These are phyloP conservation scores for Vitis hybrid DNA, from an alignment of 177 flowering plant species.

Conservation along the genomic window DNA sequence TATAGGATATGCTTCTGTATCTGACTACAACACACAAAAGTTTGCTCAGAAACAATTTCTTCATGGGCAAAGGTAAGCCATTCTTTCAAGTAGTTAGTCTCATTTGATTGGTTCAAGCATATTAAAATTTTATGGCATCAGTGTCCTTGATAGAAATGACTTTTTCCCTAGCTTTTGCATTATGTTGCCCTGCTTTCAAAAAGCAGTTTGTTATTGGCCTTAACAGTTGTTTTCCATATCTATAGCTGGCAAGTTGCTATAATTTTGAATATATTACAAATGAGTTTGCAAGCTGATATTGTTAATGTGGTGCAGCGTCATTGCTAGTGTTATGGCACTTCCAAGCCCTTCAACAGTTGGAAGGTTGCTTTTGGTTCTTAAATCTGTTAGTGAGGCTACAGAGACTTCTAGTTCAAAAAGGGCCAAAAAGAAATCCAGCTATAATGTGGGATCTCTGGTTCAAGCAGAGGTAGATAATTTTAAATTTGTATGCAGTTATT, in stretches of 20 bases:
- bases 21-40: conserved; percentile 84
- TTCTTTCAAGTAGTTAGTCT: not conserved
- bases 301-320: conserved; percentile 45
- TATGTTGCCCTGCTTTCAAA: not conserved
- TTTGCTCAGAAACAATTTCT: conserved; percentile 48
- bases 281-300: not conserved
- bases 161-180: not conserved
- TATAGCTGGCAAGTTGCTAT: not conserved
- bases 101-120: not conserved
- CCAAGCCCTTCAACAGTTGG: conserved; percentile 63
- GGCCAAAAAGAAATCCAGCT: conserved; percentile 65
- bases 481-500: not conserved
- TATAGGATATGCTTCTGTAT: conserved; percentile 71
- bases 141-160: too few relatives aligned
- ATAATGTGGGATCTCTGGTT: conserved; percentile 69
- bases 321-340: conserved; percentile 73
- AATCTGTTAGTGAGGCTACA: conserved; percentile 47
- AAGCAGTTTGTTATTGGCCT: not conserved
- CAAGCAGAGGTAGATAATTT: conserved; percentile 73
- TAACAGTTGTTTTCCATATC: too few relatives aligned
- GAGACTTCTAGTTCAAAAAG: conserved; percentile 73
- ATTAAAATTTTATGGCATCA: too few relatives aligned
- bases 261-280: not conserved
- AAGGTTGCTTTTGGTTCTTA: conserved; percentile 76
- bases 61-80: conserved; percentile 69